Evolutionary conservation across 305 asterid species (phyloP), one percentile per base, ranked within the genome.

Genomic region (Fraxinus greggii): DNA sequence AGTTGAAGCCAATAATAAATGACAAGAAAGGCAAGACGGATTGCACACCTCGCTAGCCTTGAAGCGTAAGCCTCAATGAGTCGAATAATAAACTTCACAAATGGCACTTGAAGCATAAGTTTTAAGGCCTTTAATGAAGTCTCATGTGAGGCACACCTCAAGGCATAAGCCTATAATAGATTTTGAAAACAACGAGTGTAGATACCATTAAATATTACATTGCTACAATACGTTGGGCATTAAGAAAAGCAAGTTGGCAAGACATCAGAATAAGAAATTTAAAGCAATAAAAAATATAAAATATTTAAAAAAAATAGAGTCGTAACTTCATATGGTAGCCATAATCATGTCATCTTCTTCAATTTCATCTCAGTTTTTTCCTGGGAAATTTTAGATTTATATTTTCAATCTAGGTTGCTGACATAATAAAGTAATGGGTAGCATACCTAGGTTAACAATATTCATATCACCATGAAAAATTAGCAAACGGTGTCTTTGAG

Each of bases 281-380:
- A 74, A 38, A 84, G 59, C 65, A n/a, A 54, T 54, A 19, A n/a
- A 54, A 54, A 48, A 4, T 17, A 48, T 48, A 3, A 42, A 45
- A 45, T 45, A 45, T 45, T 42, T 40, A 2, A 10, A 0, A 12
- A 13, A 42, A 13, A 13, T 3, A 42, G 56, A 45, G 38, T 24
- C 26, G 67, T 72, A 51, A 78, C 76, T 19, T 48, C 76, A 79
- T 59, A 45, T 77, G 80, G 12, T 38, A 83, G 72, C 51, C 79
- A 48, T 76, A 70, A 33, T 76, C 65, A 77, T 36, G 79, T 78
- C 32, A 75, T 31, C 40, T 28, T 29, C 28, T 73, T 17, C 38
- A 21, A 73, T 59, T 65, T 72, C 28, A 61, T 59, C 81, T 29
- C 17, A n/a, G 26, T 77, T 72, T 82, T 75, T 35, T 63, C 15